Evolutionary conservation across 2,329 filamentous ascomycete genomes (phyloP).

Genomic region (Fusarium equiseti): DNA sequence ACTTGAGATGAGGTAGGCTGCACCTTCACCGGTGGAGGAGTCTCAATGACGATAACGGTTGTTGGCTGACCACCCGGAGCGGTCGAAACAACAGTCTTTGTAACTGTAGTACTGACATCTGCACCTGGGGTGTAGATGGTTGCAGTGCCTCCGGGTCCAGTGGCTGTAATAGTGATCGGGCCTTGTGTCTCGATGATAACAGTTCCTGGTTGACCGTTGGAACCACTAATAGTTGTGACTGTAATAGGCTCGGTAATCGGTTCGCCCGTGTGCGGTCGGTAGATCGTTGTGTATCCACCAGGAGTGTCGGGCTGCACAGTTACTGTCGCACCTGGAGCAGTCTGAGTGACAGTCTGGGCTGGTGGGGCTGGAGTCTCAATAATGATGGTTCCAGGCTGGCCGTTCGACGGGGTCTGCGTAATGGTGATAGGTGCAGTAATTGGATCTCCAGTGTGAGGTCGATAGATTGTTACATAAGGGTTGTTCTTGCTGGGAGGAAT

Average conservation of each 20-base stretch:
- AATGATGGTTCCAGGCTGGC: conserved; percentile 35
- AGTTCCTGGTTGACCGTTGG: conserved; percentile 33
- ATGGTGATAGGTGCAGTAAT: conserved; percentile 36
- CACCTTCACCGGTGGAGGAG: conserved; percentile 23
- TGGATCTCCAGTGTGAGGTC: conserved; percentile 27
- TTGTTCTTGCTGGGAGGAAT: conserved; percentile 32
- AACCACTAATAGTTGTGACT: conserved; percentile 26
- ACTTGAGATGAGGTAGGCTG: conserved; percentile 6
- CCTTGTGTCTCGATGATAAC: conserved; percentile 36
- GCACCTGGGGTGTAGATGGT: conserved; percentile 32
- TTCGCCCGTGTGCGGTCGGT: conserved; percentile 25
- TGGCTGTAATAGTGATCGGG: conserved; percentile 24
- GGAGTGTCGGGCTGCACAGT: conserved; percentile 25
- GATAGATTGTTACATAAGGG: conserved; percentile 34
- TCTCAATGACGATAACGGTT: conserved; percentile 24
- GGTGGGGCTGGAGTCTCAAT: conserved; percentile 28
- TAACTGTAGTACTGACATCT: conserved; percentile 21
- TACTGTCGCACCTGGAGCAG: conserved; percentile 7
- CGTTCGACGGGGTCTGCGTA: conserved; percentile 28
- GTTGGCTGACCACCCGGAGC: conserved; percentile 12
- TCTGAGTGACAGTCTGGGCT: conserved; percentile 15
- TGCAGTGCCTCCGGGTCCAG: conserved; percentile 12
- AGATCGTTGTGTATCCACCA: conserved; percentile 23
- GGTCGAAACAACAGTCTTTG: conserved; percentile 21
- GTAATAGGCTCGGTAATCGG: conserved; percentile 31